These are phyloP conservation scores for Jackrogersella minutella DNA, from an alignment of 495 filamentous ascomycete genomes.

Conservation along the genomic window DNA sequence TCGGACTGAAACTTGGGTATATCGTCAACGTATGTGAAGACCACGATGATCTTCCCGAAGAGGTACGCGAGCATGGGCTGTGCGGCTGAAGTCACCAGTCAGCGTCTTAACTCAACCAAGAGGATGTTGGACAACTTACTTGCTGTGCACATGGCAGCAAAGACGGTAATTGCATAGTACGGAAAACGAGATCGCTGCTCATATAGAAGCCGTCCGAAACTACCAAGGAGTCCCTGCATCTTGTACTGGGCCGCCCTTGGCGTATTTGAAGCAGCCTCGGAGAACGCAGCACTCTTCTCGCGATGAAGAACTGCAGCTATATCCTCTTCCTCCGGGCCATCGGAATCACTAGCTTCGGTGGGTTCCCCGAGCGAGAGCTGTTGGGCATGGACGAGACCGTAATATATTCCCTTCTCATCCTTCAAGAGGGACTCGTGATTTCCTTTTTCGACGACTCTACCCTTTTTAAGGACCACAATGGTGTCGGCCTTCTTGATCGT, in stretches of 20 bases:
- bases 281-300: conserved; percentile 57
- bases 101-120: neutral
- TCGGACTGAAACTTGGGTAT: conserved; percentile 40
- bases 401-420: conserved; percentile 64
- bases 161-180: conserved; percentile 47
- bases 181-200: conserved; percentile 53
- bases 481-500: conserved; percentile 77
- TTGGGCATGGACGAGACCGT: conserved; percentile 64
- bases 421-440: conserved; percentile 73
- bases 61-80: conserved; percentile 55
- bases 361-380: conserved; percentile 53
- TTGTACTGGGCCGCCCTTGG: conserved; percentile 44
- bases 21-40: conserved; percentile 45
- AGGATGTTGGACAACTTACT: conserved; percentile 22
- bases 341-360: conserved; percentile 35
- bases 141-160: conserved; percentile 51
- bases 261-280: conserved; percentile 35
- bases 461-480: conserved; percentile 72
- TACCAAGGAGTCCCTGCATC: conserved; percentile 48
- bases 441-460: conserved; percentile 69
- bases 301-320: conserved; percentile 50
- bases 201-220: conserved; percentile 57
- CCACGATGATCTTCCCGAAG: conserved; percentile 53
- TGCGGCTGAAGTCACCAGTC: conserved; percentile 37
- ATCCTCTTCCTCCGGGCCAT: conserved; percentile 52